Evolutionary conservation across 768 basidiomycete genomes (phyloP).

Genomic region (Suillus lakei): DNA sequence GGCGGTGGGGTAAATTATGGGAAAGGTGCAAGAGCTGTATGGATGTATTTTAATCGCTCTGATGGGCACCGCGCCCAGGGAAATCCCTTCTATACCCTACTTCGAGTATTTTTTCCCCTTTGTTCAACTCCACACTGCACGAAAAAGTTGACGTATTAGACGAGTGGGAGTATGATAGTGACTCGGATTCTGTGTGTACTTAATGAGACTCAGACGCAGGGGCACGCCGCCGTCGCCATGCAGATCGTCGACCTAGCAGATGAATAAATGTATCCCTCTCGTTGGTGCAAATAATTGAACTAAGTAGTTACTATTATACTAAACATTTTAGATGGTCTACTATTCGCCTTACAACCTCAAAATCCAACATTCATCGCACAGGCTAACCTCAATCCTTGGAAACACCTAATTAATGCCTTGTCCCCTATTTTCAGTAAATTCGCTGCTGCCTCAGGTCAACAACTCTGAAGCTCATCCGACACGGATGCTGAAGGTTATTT

Average conservation of each 20-base stretch:
- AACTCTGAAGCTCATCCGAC: too few relatives aligned
- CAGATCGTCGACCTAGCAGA: not conserved
- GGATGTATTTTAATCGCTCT: constrained; percentile 59
- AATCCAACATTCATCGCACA: too few relatives aligned
- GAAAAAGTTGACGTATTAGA: not conserved
- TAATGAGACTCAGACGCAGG: not conserved
- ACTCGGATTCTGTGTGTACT: not conserved
- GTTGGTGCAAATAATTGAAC: too few relatives aligned
- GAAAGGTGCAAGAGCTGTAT: constrained; percentile 67
- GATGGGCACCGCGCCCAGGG: not conserved
- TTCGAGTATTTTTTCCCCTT: not conserved
- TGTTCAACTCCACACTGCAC: not conserved
- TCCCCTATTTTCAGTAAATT: too few relatives aligned
- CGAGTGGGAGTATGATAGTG: not conserved
- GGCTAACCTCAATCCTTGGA: too few relatives aligned
- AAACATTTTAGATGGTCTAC: too few relatives aligned
- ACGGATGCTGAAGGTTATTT: too few relatives aligned
- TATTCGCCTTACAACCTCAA: too few relatives aligned
- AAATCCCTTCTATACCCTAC: not conserved
- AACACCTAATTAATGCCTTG: too few relatives aligned
- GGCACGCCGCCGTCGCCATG: not conserved
- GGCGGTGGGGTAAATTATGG: constrained; percentile 67
- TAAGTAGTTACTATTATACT: too few relatives aligned
- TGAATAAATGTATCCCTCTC: too few relatives aligned
- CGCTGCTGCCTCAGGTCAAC: too few relatives aligned